Evolutionary conservation across 2,329 filamentous ascomycete species (phyloP).

Genomic region (Monilinia aucupariae): DNA sequence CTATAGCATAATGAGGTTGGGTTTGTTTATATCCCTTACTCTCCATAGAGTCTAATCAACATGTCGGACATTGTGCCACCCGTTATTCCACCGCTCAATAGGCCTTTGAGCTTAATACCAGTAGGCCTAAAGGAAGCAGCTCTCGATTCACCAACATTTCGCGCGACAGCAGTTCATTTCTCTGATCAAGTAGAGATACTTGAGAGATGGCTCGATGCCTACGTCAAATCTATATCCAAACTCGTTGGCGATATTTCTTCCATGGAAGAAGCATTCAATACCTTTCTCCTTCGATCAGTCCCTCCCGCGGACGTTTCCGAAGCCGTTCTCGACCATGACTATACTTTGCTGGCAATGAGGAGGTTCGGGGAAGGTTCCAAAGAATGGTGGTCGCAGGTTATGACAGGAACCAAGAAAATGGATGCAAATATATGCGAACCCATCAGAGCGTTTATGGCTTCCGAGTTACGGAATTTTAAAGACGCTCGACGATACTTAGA

Average conservation of each 20-base stretch:
- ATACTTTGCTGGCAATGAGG: constrained; percentile 81
- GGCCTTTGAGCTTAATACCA: constrained; percentile 43
- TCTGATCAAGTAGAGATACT: constrained; percentile 85
- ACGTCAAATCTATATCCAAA: constrained; percentile 56
- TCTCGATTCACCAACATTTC: constrained; percentile 93
- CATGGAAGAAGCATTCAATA: constrained; percentile 74
- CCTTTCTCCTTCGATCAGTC: constrained; percentile 69
- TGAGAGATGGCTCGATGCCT: constrained; percentile 84
- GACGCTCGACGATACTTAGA: constrained; percentile 74
- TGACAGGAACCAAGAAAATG: constrained; percentile 70
- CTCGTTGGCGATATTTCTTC: constrained; percentile 61
- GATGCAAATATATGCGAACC: constrained; percentile 76
- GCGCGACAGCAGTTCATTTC: constrained; percentile 80
- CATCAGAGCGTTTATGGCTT: constrained; percentile 68
- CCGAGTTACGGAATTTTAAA: constrained; percentile 80
- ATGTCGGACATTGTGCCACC: constrained; percentile 23
- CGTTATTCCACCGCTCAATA: constrained; percentile 24
- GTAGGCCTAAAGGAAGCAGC: constrained; percentile 90
- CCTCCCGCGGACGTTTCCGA: constrained; percentile 71
- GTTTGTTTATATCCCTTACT: constrained; percentile 4
- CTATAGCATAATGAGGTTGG: constrained; percentile 11
- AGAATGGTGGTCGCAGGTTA: constrained; percentile 78
- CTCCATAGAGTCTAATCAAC: constrained; percentile 21
- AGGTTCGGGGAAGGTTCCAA: constrained; percentile 78
- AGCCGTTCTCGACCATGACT: constrained; percentile 88